phyloP scores from a whole-genome alignment of 495 filamentous ascomycete species.

The Bacidia gigantensis region DNA sequence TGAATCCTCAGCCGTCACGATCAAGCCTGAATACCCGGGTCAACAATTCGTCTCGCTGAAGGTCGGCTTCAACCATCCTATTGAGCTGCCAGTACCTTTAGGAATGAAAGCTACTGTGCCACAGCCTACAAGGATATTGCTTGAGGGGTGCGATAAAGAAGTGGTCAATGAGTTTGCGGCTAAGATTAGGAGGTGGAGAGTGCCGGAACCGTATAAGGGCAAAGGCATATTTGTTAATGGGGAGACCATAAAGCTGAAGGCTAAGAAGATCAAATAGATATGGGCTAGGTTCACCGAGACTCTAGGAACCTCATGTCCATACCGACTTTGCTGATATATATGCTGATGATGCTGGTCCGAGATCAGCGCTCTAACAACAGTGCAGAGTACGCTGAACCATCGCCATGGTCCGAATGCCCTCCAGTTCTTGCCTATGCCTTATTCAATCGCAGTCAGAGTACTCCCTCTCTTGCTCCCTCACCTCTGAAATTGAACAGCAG shows the following conservation, averaged over 20 bases:
- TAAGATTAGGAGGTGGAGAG: constrained; percentile 72
- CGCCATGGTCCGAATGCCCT: too few relatives aligned
- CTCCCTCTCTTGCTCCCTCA: too few relatives aligned
- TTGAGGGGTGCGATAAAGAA: constrained; percentile 78
- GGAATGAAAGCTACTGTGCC: constrained; percentile 81
- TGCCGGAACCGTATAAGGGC: constrained; percentile 95
- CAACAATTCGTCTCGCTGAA: constrained; percentile 84
- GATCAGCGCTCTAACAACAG: too few relatives aligned
- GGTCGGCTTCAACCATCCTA: constrained; percentile 89
- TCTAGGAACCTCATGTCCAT: not conserved
- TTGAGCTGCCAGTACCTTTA: constrained; percentile 69
- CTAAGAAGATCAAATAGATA: constrained; percentile 89
- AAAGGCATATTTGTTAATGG: constrained; percentile 97
- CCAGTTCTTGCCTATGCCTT: too few relatives aligned
- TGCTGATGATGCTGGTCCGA: too few relatives aligned
- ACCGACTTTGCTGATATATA: too few relatives aligned
- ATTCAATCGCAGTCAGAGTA: too few relatives aligned
- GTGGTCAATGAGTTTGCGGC: constrained; percentile 83
- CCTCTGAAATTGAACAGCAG: too few relatives aligned
- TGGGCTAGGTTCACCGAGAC: too few relatives aligned
- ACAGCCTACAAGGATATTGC: constrained; percentile 81
- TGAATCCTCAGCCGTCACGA: constrained; percentile 51
- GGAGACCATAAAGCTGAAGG: constrained; percentile 94
- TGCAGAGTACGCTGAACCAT: too few relatives aligned
- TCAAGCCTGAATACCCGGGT: constrained; percentile 52